Evolutionary conservation across 441 rosid species (phyloP).

Genomic region (Euphorbia celastroides): DNA sequence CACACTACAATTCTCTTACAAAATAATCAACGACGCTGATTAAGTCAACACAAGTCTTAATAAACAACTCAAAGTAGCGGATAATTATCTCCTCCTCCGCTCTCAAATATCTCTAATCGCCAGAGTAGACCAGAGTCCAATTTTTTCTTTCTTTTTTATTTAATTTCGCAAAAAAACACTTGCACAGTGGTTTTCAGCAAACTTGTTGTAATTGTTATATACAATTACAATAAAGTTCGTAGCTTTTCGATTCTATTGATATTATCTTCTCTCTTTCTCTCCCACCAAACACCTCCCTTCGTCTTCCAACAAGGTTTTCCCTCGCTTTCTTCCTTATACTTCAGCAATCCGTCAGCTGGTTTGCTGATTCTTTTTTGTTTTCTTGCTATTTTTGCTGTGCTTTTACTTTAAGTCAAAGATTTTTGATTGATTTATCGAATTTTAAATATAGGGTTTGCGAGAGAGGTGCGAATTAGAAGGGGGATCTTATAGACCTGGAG

Average conservation of each 20-base stretch:
- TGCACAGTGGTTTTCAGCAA: neutral
- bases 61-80: slow-evolving; percentile 14
- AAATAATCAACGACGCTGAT: neutral
- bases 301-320: slow-evolving; percentile 5
- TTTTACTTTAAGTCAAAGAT: neutral
- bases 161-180: neutral
- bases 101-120: slow-evolving; percentile 18
- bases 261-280: slow-evolving; percentile 2
- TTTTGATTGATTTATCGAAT: neutral
- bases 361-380: neutral
- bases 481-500: neutral
- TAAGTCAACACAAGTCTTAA: neutral
- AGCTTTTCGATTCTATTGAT: neutral
- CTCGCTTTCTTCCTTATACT: neutral
- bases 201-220: neutral
- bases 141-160: neutral
- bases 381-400: neutral
- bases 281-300: neutral
- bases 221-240: neutral
- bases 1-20: neutral
- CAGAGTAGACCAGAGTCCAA: slow-evolving; percentile 23
- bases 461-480: neutral
- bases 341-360: slow-evolving; percentile 10
- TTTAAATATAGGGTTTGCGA: neutral
- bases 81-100: slow-evolving; percentile 7